Evolutionary conservation across 257 asterid genomes (phyloP).

Genomic region (Solanum infundibuliforme): DNA sequence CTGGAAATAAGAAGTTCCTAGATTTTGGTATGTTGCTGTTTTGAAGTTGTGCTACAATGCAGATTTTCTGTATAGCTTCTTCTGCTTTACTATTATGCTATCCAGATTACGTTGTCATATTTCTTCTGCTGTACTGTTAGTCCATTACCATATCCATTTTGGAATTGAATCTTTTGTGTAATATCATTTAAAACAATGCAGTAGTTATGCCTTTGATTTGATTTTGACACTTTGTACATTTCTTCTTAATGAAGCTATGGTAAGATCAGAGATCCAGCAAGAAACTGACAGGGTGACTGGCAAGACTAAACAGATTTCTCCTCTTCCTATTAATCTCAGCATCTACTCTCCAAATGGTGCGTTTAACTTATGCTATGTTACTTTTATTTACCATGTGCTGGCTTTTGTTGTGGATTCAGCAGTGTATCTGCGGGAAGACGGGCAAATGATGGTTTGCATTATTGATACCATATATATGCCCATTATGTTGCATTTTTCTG

Average conservation of each 20-base stretch:
- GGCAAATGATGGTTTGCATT: neutral
- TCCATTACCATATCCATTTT: neutral
- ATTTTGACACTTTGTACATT: neutral
- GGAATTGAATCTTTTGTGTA: neutral
- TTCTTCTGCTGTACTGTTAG: neutral
- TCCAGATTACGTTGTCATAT: neutral
- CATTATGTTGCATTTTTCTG: neutral
- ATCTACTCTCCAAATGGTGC: conserved; percentile 37
- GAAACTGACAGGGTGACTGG: conserved; percentile 40
- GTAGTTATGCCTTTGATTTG: neutral
- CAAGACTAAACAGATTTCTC: conserved; percentile 25
- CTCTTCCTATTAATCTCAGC: conserved; percentile 37
- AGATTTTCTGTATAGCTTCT: neutral
- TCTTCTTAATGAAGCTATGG: conserved; percentile 18
- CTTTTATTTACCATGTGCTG: neutral
- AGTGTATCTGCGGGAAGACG: neutral
- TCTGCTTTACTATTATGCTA: neutral
- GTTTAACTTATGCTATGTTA: neutral
- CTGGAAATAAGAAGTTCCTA: conserved; percentile 18
- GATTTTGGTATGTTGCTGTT: conserved; percentile 23
- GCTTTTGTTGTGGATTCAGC: neutral
- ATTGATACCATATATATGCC: neutral
- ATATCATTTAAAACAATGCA: neutral
- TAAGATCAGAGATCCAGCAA: conserved; percentile 32
- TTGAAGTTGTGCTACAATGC: neutral